Evolutionary conservation across 495 filamentous ascomycete species (phyloP).

Genomic region (Neurospora sp.): DNA sequence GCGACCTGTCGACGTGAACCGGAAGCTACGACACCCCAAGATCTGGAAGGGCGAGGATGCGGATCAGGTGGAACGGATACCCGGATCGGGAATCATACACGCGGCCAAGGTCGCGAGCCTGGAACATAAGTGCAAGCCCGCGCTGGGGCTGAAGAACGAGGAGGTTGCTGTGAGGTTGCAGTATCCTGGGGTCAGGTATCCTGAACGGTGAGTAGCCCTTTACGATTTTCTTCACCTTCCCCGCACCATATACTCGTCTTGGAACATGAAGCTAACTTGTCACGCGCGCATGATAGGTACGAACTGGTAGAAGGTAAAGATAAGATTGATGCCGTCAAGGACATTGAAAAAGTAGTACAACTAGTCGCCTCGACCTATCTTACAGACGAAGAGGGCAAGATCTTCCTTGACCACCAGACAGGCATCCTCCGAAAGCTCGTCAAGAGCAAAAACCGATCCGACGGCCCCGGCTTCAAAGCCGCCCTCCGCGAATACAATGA

Average conservation of each 20-base stretch:
- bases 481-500: conserved; percentile 70
- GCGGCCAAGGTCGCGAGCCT: conserved; percentile 55
- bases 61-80: conserved; percentile 4
- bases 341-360: conserved; percentile 73
- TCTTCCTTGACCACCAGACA: conserved; percentile 60
- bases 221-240: neutral
- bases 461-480: conserved; percentile 55
- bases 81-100: conserved; percentile 43
- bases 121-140: conserved; percentile 36
- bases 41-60: conserved; percentile 46
- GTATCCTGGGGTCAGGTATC: conserved; percentile 61
- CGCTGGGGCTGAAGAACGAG: conserved; percentile 35
- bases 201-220: conserved; percentile 56
- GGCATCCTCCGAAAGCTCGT: conserved; percentile 66
- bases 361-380: conserved; percentile 66
- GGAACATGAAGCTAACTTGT: conserved; percentile 8
- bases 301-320: conserved; percentile 68
- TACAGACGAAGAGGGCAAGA: conserved; percentile 48
- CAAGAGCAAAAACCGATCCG: conserved; percentile 48
- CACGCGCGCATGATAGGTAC: conserved; percentile 44
- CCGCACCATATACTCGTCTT: too few relatives aligned
- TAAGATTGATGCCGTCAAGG: conserved; percentile 74
- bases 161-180: conserved; percentile 50
- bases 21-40: conserved; percentile 49
- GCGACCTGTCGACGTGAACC: conserved; percentile 38